phyloP scores from a whole-genome alignment of 139 green algal genomes.

The Chlorella sp. region DNA sequence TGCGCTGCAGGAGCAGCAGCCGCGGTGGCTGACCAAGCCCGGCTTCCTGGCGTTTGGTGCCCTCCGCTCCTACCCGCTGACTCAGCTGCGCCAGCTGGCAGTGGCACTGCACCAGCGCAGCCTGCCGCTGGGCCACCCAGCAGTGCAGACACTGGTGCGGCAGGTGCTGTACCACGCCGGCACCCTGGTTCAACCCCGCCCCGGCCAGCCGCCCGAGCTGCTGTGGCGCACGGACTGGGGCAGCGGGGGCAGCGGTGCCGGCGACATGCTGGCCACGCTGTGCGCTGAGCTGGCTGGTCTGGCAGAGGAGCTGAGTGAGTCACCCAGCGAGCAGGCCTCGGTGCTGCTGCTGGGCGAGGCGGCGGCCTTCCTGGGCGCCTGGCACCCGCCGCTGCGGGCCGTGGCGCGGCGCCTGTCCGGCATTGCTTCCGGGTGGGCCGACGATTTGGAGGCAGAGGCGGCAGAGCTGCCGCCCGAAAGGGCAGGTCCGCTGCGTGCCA shows the following conservation, averaged over 20 bases:
- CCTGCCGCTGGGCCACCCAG: conserved; percentile 39
- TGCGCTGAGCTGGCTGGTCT: conserved; percentile 33
- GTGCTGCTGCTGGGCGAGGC: conserved; percentile 57
- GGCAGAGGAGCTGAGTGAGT: conserved; percentile 47
- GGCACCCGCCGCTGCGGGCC: not conserved
- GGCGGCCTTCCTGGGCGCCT: conserved; percentile 52
- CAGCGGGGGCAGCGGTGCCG: no score
- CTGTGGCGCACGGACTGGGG: conserved; percentile 45
- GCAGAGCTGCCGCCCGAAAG: not conserved
- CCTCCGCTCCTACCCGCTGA: conserved; percentile 43
- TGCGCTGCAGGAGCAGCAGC: conserved; percentile 38
- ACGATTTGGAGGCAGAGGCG: conserved; percentile 36
- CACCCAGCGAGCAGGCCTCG: conserved; percentile 39
- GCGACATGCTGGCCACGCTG: conserved; percentile 37
- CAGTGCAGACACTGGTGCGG: conserved; percentile 46
- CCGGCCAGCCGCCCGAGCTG: not conserved
- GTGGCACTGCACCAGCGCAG: conserved; percentile 29
- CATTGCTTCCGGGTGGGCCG: conserved; percentile 45
- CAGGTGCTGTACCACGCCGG: conserved; percentile 56
- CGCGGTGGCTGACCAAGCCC: conserved; percentile 46
- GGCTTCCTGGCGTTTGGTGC: conserved; percentile 34
- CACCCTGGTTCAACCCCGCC: not conserved
- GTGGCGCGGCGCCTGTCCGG: conserved; percentile 52
- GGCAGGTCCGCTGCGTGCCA: conserved; percentile 6
- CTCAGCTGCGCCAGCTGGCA: conserved; percentile 36